Evolutionary conservation across 2,329 filamentous ascomycete genomes (phyloP).

Genomic region (Metarhizium album): DNA sequence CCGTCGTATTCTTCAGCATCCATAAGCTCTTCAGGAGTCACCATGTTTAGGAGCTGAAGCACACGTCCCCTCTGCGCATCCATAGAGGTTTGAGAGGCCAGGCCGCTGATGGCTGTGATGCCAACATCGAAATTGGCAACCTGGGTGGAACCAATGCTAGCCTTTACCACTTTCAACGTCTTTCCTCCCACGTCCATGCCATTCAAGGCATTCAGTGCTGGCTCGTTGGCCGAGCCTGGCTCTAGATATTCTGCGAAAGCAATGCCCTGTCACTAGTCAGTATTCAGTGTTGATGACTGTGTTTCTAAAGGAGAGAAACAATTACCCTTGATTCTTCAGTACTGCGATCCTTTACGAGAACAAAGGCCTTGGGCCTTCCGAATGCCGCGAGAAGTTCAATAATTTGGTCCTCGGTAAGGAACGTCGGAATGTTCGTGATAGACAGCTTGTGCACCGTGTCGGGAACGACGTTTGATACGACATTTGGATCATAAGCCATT

Average conservation of each 20-base stretch:
- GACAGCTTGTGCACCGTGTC: slow-evolving; percentile 95
- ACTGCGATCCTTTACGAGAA: slow-evolving; percentile 74
- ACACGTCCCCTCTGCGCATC: slow-evolving; percentile 75
- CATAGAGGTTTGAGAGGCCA: slow-evolving; percentile 76
- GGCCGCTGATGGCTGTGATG: slow-evolving; percentile 95
- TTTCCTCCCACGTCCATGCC: slow-evolving; percentile 88
- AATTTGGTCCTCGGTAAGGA: slow-evolving; percentile 84
- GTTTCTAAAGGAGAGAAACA: slow-evolving; percentile 17
- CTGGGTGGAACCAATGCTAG: slow-evolving; percentile 90
- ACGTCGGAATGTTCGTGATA: slow-evolving; percentile 78
- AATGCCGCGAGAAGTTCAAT: slow-evolving; percentile 84
- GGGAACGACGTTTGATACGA: slow-evolving; percentile 69
- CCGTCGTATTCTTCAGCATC: slow-evolving; percentile 94
- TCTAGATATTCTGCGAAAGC: slow-evolving; percentile 94
- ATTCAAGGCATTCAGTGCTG: slow-evolving; percentile 83
- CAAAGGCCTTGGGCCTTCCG: slow-evolving; percentile 84
- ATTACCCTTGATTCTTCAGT: slow-evolving; percentile 78
- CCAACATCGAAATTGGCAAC: slow-evolving; percentile 87
- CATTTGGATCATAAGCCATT: slow-evolving; percentile 60
- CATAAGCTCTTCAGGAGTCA: slow-evolving; percentile 87
- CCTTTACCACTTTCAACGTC: slow-evolving; percentile 74
- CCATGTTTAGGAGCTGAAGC: slow-evolving; percentile 94
- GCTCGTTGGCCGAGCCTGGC: slow-evolving; percentile 56
- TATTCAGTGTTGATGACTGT: background rate
- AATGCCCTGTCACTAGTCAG: slow-evolving; percentile 55